These are phyloP conservation scores for Ceratocystis destructans DNA, from an alignment of 2,329 filamentous ascomycete genomes.

Conservation along the genomic window DNA sequence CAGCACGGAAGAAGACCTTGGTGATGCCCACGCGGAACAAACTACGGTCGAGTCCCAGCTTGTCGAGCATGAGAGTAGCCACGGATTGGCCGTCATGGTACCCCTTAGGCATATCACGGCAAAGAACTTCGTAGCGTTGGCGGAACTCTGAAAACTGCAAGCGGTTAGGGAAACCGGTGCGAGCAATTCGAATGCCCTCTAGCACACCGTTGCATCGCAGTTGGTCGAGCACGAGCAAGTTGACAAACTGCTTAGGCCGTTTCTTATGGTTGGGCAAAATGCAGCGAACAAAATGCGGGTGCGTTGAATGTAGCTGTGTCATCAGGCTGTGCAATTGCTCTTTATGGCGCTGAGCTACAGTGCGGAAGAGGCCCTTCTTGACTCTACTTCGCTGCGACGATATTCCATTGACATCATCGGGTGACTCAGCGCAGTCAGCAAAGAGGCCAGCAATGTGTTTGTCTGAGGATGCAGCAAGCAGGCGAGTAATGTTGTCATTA, in stretches of 20 bases:
- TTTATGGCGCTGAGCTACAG: conserved; percentile 92
- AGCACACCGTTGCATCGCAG: conserved; percentile 97
- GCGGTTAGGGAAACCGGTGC: conserved; percentile 92
- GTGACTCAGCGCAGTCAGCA: conserved; percentile 68
- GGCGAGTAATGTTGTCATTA: conserved; percentile 88
- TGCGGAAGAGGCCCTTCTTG: conserved; percentile 94
- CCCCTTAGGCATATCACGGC: conserved; percentile 71
- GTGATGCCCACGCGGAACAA: conserved; percentile 89
- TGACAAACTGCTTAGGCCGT: conserved; percentile 80
- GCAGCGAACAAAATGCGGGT: conserved; percentile 95
- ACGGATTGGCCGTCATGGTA: conserved; percentile 83
- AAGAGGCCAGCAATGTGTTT: conserved; percentile 76
- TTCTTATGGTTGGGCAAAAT: conserved; percentile 98
- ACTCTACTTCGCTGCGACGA: conserved; percentile 54
- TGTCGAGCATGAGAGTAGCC: conserved; percentile 75
- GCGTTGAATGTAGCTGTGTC: conserved; percentile 84
- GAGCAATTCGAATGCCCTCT: conserved; percentile 94
- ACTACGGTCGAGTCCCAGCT: conserved; percentile 68
- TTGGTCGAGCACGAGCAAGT: conserved; percentile 87
- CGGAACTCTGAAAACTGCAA: conserved; percentile 87
- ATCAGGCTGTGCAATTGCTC: conserved; percentile 96
- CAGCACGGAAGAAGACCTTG: conserved; percentile 95
- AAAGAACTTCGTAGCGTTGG: conserved; percentile 90
- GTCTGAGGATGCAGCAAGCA: conserved; percentile 70
- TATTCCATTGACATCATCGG: conserved; percentile 56